Evolutionary conservation across 768 basidiomycete species (phyloP).

Genomic region (Suillus placidus): DNA sequence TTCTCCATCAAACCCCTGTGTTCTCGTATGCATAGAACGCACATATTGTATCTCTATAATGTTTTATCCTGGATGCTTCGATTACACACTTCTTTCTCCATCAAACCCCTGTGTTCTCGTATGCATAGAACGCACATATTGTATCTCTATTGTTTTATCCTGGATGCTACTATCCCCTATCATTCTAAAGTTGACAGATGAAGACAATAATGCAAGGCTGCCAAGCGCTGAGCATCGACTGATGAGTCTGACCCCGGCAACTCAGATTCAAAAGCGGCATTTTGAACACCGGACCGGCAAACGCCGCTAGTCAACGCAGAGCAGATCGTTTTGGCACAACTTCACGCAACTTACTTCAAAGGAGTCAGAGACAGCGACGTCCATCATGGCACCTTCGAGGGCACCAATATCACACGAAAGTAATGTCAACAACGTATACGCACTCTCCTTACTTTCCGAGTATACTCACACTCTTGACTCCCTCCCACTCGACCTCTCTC

Average conservation of each 20-base stretch:
- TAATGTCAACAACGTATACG: constrained; percentile 52
- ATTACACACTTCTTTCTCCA: no score
- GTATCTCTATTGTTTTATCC: no score
- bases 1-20: constrained; percentile 24
- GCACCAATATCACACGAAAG: constrained; percentile 31
- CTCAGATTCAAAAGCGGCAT: neutral
- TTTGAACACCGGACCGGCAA: constrained; percentile 33
- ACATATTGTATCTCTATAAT: constrained; percentile 28
- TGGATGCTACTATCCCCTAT: constrained; percentile 10
- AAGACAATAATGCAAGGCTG: no score
- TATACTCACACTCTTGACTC: constrained; percentile 93
- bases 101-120: no score
- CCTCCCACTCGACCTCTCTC: constrained; percentile 91
- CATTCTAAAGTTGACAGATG: constrained; percentile 1
- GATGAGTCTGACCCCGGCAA: neutral
- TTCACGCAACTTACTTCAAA: constrained; percentile 1
- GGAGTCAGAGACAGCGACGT: neutral
- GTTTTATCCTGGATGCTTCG: no score
- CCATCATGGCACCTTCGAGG: constrained; percentile 41
- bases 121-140: no score
- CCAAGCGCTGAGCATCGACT: no score
- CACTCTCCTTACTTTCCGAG: constrained; percentile 73
- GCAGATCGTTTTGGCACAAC: neutral
- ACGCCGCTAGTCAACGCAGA: constrained; percentile 16
- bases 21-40: constrained; percentile 20